Conservation (phyloP, 2,329 filamentous ascomycete species). For the Laburnicola sp. region DNA sequence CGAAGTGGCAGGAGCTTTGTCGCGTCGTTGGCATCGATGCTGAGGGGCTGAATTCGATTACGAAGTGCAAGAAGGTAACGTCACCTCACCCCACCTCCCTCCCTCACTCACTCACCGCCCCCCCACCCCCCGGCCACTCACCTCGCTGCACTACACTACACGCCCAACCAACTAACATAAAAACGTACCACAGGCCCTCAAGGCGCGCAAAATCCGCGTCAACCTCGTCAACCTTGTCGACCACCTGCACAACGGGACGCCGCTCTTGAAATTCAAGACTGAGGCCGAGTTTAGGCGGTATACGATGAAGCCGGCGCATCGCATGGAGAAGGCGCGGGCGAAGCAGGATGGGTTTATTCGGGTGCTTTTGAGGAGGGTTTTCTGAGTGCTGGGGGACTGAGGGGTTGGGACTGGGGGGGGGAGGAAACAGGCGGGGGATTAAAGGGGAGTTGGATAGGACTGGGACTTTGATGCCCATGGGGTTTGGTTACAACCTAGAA, state of each 20-base stretch:
- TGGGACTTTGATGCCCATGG: too few relatives aligned
- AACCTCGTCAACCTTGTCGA: conserved; percentile 29
- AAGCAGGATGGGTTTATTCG: conserved; percentile 30
- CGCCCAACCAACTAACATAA: neutral
- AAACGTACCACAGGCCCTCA: conserved; percentile 10
- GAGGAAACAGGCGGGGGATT: too few relatives aligned
- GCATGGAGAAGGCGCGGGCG: conserved; percentile 6
- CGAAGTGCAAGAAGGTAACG: conserved; percentile 16
- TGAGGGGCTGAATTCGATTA: conserved; percentile 4
- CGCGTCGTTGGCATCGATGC: conserved; percentile 8
- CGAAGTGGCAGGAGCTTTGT: conserved; percentile 15
- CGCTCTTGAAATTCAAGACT: conserved; percentile 19
- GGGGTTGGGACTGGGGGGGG: too few relatives aligned
- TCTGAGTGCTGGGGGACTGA: neutral
- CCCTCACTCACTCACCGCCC: too few relatives aligned
- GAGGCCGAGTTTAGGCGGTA: conserved; percentile 15
- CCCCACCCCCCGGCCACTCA: too few relatives aligned
- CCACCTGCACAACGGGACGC: conserved; percentile 16
- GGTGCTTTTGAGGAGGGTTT: conserved; percentile 20
- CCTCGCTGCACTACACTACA: too few relatives aligned
- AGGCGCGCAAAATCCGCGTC: conserved; percentile 17
- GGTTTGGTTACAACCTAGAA: too few relatives aligned
- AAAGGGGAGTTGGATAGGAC: too few relatives aligned
- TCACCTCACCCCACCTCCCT: too few relatives aligned
- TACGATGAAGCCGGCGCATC: conserved; percentile 9